Evolutionary conservation across 2,329 filamentous ascomycete genomes (phyloP), one percentile per base, ranked within the genome.

Genomic region (Nannizziopsis barbatae): DNA sequence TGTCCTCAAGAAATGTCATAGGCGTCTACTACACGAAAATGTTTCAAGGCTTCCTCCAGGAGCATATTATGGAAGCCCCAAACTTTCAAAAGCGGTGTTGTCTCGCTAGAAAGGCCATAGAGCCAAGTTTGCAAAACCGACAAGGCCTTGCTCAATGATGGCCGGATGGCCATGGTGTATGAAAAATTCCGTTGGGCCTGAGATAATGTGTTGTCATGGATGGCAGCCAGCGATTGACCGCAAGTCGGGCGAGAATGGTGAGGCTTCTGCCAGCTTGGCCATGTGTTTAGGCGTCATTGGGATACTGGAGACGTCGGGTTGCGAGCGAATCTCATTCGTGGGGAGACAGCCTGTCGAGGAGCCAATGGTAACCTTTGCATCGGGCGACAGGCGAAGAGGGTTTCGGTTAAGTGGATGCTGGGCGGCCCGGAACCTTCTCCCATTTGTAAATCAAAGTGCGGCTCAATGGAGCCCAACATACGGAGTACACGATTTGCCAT

Each of bases 261-360:
- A 47, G 45, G 45, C 45, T 31, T 27, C 38, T 40, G 35, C 36
- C 36, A 9, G 43, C 18, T 27, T 6, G n/a, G 45, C 45, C 45
- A 47, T 42, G 45, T 47, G 45, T 47, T 37, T 9, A 15, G 38
- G 38, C n/a, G 17, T 18, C 38, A 47, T 47, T 47, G 45, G 45
- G n/a, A 40, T 46, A 27, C 7, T 27, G 22, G 22, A 27, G 22
- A 27, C 7, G 22, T 27, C 22, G 22, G 22, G 22, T 27, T 27
- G 22, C 22, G 22, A 27, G 22, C 22, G 7, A 27, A 7, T 27
- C 7, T 27, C 22, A 27, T 27, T 27, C 22, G 22, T 27, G 22
- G 22, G 7, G 22, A 27, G 22, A 27, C 22, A 27, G 22, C 7
- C 7, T 27, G 22, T 27, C 22, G 22, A 27, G 22, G 7, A 27